These are phyloP conservation scores for Gentiana dahurica DNA, from an alignment of 257 asterid genomes.

Conservation along the genomic window DNA sequence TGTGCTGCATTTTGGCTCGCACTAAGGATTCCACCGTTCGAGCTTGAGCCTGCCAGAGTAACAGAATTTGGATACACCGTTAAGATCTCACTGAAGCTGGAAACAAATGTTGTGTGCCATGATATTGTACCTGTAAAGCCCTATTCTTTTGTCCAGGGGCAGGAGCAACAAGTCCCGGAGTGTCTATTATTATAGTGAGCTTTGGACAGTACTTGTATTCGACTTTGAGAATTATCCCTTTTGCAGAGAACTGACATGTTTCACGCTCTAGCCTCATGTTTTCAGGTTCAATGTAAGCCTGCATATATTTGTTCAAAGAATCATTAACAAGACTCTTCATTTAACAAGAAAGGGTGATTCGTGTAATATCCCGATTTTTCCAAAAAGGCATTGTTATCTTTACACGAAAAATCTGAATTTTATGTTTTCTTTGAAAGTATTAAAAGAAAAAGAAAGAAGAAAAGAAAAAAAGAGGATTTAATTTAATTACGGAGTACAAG, in stretches of 20 bases:
- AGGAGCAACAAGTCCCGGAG: slow-evolving; percentile 91
- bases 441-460: too few species aligned
- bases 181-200: slow-evolving; percentile 79
- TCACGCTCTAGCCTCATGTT: slow-evolving; percentile 83
- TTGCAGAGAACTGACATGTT: slow-evolving; percentile 63
- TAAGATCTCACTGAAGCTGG: slow-evolving; percentile 8
- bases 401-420: too few species aligned
- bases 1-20: slow-evolving; percentile 91
- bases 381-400: too few species aligned
- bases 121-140: slow-evolving; percentile 57
- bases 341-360: too few species aligned
- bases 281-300: slow-evolving; percentile 90
- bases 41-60: slow-evolving; percentile 60
- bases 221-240: slow-evolving; percentile 63
- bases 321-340: neutral
- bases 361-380: too few species aligned
- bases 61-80: slow-evolving; percentile 18
- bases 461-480: too few species aligned
- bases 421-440: too few species aligned
- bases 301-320: slow-evolving; percentile 1
- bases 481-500: too few species aligned
- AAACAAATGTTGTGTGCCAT: slow-evolving; percentile 1
- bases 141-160: slow-evolving; percentile 82
- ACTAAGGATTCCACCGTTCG: slow-evolving; percentile 85
- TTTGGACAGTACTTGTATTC: slow-evolving; percentile 88